Conservation (phyloP, 2,329 filamentous ascomycete species). For the Aspergillus carbonarius region DNA sequence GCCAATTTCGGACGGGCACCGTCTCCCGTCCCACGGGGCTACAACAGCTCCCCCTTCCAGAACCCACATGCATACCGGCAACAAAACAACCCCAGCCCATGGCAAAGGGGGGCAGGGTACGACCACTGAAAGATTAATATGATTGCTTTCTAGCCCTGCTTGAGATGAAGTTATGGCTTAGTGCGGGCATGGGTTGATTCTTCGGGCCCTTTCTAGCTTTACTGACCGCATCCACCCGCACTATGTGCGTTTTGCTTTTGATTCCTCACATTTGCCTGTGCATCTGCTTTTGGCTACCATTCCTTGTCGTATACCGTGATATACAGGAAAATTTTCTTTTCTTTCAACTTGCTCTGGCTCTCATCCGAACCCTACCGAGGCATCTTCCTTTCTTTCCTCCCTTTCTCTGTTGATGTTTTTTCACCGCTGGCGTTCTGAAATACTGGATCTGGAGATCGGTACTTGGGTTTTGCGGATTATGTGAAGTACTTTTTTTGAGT, state of each 20-base stretch:
- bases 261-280: conserved; percentile 9
- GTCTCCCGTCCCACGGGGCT: conserved; percentile 35
- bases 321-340: conserved; percentile 19
- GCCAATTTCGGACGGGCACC: conserved; percentile 22
- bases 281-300: conserved; percentile 14
- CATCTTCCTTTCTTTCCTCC: conserved; percentile 14
- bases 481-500: background rate
- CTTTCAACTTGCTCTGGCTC: conserved; percentile 11
- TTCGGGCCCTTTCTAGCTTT: conserved; percentile 18
- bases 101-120: conserved; percentile 66
- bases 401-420: conserved; percentile 13
- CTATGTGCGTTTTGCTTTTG: conserved; percentile 9
- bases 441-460: conserved; percentile 35
- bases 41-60: conserved; percentile 32
- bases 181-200: conserved; percentile 31
- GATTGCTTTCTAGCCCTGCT: conserved; percentile 29
- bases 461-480: conserved; percentile 24
- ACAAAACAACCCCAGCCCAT: conserved; percentile 59
- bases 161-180: conserved; percentile 42
- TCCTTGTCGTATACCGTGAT: conserved; percentile 24
- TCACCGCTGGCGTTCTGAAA: conserved; percentile 35
- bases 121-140: conserved; percentile 49
- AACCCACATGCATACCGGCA: conserved; percentile 42
- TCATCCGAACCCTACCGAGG: conserved; percentile 20
- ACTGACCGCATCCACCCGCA: conserved; percentile 20